Evolutionary conservation across 257 asterid species (phyloP), one percentile per base, ranked within the genome.

Genomic region (Solanum chmielewskii): DNA sequence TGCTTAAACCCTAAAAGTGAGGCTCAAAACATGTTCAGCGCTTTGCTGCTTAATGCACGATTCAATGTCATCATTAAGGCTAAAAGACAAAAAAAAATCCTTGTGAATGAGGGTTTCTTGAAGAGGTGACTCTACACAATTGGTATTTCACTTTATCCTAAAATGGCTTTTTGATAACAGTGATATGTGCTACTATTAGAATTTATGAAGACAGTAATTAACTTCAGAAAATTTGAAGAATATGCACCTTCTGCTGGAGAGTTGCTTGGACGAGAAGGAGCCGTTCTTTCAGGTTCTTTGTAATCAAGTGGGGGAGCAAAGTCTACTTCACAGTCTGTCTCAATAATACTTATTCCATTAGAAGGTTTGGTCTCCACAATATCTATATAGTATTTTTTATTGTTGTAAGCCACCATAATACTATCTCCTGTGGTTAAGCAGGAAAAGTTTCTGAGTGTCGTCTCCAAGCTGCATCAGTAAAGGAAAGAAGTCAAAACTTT

Each of bases 241-340:
- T 76, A 74, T 69, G 88, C 73, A 95, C 98, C 95, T 92, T 90
- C 94, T 39, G 91, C 97, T 16, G 92, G 91, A 85, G 94, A 91
- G 92, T 94, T 95, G 93, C 92, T 91, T 35, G 93, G 88, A 81
- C 87, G 66, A 62, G 97, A 62, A 33, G 68, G 81, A 12, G 90
- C 88, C 83, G 95, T 94, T 88, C 75, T 96, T 91, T 97, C 99
- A 69, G 99, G 99, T 90, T 97, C 99, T 90, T 92, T 95, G 90
- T 97, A 97, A 89, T 97, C 99, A 84, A 97, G 97, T 44, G 99
- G 99, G 86, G 99, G 99, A 87, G 99, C 98, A 87, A 97, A 97
- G 92, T 97, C 99, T 88, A 97, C 99, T 90, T 97, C 99, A 90
- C 99, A 97, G 90, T 97, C 99, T 11, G 99, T 97, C 87, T 97